Percentiles rank a stretch among this genome's conserved stretches.
These are phyloP conservation scores for Fragilaria crotonensis DNA, from an alignment of 108 stramenopile genomes.

Conservation along the genomic window DNA sequence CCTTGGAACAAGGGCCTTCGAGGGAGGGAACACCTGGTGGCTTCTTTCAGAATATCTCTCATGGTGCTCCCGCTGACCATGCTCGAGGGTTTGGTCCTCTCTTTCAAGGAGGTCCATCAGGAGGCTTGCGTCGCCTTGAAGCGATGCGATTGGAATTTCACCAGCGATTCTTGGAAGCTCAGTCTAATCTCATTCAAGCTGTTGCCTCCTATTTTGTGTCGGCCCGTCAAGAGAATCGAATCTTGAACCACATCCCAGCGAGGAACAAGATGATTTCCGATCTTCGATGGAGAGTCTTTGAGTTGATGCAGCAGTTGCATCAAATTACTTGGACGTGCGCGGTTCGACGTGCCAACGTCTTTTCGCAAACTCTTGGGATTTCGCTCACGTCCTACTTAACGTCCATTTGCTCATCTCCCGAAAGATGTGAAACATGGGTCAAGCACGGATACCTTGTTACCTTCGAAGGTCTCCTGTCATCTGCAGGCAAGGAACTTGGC, in stretches of 20 bases:
- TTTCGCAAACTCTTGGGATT: constrained; percentile 78
- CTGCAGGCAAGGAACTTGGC: constrained; percentile 83
- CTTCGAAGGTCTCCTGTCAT: constrained; percentile 80
- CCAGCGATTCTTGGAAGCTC: constrained; percentile 30
- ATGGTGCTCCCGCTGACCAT: constrained; percentile 86
- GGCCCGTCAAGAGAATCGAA: constrained; percentile 33
- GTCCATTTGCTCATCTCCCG: constrained; percentile 55
- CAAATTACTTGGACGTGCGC: constrained; percentile 75
- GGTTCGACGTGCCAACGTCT: constrained; percentile 68
- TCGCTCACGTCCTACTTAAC: constrained; percentile 70
- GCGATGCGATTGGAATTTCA: constrained; percentile 42
- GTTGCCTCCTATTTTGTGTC: constrained; percentile 51
- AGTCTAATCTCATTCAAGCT: constrained; percentile 37
- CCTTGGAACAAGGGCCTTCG: constrained; percentile 16
- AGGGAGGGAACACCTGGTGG: constrained; percentile 15
- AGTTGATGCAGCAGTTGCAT: constrained; percentile 58
- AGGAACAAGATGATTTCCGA: constrained; percentile 29
- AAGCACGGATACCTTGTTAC: constrained; percentile 77
- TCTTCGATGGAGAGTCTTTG: constrained; percentile 48
- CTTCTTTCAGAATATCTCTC: constrained; percentile 60
- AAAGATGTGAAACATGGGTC: constrained; percentile 37
- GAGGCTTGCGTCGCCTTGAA: constrained; percentile 78
- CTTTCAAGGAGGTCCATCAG: constrained; percentile 25
- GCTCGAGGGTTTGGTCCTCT: constrained; percentile 73
- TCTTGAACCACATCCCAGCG: constrained; percentile 50